Conservation (phyloP, 179 eudicot genomes). For the Camellia oleifera region DNA sequence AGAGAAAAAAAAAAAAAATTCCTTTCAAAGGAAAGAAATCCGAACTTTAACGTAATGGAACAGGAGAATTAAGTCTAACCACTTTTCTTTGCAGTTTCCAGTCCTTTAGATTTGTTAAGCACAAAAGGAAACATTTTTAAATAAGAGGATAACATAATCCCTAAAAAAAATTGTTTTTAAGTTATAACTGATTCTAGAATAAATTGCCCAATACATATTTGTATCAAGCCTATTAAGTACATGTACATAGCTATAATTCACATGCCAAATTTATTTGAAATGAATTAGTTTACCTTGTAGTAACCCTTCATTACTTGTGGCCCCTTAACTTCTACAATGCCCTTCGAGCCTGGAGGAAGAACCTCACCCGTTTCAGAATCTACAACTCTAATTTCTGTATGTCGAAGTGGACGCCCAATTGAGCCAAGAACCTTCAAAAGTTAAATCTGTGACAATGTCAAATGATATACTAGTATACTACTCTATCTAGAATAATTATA, state of each 20-base stretch:
- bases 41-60: too few species aligned
- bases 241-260: neutral
- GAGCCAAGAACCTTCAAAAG: conserved; percentile 82
- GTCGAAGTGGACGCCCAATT: conserved; percentile 69
- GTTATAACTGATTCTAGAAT: neutral
- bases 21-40: too few species aligned
- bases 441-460: conserved; percentile 24
- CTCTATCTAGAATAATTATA: neutral
- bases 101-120: neutral
- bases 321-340: conserved; percentile 83
- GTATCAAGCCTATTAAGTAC: conserved; percentile 4
- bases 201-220: neutral
- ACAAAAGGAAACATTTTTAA: neutral
- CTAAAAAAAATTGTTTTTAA: neutral
- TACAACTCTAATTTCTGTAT: conserved; percentile 72
- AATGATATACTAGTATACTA: neutral
- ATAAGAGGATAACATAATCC: neutral
- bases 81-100: neutral
- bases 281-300: conserved; percentile 57
- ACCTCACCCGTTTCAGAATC: conserved; percentile 60
- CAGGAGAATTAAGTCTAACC: neutral
- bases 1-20: too few species aligned
- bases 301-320: conserved; percentile 95
- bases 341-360: conserved; percentile 78
- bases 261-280: neutral